Evolutionary conservation across 768 basidiomycete genomes (phyloP).

Genomic region (Lactarius hengduanensis): DNA sequence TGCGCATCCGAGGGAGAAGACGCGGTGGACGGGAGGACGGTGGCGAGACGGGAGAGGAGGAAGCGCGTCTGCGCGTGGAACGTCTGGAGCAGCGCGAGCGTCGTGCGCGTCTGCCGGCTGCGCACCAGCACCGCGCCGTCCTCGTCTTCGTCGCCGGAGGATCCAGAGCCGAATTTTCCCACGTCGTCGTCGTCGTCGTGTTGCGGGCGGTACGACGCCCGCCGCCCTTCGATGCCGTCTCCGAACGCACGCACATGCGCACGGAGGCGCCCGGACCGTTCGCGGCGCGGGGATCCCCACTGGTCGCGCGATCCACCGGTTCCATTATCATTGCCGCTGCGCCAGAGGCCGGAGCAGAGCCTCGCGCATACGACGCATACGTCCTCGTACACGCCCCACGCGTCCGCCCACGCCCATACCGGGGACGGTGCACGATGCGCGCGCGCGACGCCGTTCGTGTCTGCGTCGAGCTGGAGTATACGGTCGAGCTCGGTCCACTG

Average conservation of each 20-base stretch:
- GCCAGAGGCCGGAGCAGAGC: conserved; percentile 75
- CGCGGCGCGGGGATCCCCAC: neutral
- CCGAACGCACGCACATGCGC: conserved; percentile 57
- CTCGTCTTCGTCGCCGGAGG: conserved; percentile 34
- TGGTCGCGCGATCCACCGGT: neutral
- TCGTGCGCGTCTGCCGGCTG: conserved; percentile 43
- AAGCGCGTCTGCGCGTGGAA: conserved; percentile 63
- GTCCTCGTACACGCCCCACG: conserved; percentile 83
- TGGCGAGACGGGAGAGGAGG: conserved; percentile 48
- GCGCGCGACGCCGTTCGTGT: neutral
- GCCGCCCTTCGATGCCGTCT: conserved; percentile 68
- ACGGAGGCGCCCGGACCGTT: neutral
- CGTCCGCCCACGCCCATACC: conserved; percentile 55
- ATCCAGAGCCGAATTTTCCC: neutral
- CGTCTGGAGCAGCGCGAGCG: conserved; percentile 55
- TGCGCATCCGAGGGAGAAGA: neutral
- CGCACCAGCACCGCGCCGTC: conserved; percentile 45
- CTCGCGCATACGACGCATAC: conserved; percentile 80
- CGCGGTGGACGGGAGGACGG: neutral
- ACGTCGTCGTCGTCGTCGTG: conserved; percentile 15
- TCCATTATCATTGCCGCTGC: conserved; percentile 34
- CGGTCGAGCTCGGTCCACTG: conserved; percentile 81
- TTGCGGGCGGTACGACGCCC: conserved; percentile 24
- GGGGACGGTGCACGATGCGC: neutral
- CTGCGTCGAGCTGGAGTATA: conserved; percentile 55